These are phyloP conservation scores for Pseudophaeomoniella oleicola DNA, from an alignment of 2,329 filamentous ascomycete species.

Conservation along the genomic window DNA sequence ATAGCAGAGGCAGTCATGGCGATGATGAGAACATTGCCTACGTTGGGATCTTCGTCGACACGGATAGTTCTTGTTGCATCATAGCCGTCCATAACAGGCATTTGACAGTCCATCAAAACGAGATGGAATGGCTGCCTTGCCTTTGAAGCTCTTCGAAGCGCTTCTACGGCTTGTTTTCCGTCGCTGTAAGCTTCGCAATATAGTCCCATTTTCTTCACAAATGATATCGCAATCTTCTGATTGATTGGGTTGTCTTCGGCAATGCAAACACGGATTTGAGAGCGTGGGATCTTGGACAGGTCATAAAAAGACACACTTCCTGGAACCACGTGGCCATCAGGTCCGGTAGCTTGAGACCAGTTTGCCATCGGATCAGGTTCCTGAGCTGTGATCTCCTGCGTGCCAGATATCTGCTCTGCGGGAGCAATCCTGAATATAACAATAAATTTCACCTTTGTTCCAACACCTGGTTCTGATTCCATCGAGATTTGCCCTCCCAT, in stretches of 20 bases:
- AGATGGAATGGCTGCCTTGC: slow-evolving; percentile 73
- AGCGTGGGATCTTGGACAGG: slow-evolving; percentile 57
- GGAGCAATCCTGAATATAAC: slow-evolving; percentile 74
- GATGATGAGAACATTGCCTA: slow-evolving; percentile 78
- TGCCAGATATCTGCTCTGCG: slow-evolving; percentile 23
- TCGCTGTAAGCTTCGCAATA: slow-evolving; percentile 81
- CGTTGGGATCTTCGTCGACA: slow-evolving; percentile 57
- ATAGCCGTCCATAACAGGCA: slow-evolving; percentile 87
- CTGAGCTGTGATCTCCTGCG: slow-evolving; percentile 15
- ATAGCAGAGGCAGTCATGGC: slow-evolving; percentile 96
- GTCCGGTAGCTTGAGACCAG: slow-evolving; percentile 33
- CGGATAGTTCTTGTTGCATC: slow-evolving; percentile 76
- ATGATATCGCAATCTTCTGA: slow-evolving; percentile 84
- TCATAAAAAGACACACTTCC: slow-evolving; percentile 40
- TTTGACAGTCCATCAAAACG: slow-evolving; percentile 91
- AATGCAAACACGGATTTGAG: slow-evolving; percentile 75
- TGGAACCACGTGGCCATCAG: slow-evolving; percentile 26
- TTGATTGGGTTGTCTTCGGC: slow-evolving; percentile 95
- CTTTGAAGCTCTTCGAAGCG: slow-evolving; percentile 55
- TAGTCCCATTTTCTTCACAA: slow-evolving; percentile 74
- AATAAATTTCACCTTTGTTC: slow-evolving; percentile 64
- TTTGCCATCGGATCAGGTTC: slow-evolving; percentile 41
- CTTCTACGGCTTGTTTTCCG: slow-evolving; percentile 75
- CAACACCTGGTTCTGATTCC: slow-evolving; percentile 57
- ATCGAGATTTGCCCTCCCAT: slow-evolving; percentile 77